Evolutionary conservation across 1,284 basidiomycete genomes (phyloP), one percentile per base, ranked within the genome.

Genomic region (Trametes pubescens): DNA sequence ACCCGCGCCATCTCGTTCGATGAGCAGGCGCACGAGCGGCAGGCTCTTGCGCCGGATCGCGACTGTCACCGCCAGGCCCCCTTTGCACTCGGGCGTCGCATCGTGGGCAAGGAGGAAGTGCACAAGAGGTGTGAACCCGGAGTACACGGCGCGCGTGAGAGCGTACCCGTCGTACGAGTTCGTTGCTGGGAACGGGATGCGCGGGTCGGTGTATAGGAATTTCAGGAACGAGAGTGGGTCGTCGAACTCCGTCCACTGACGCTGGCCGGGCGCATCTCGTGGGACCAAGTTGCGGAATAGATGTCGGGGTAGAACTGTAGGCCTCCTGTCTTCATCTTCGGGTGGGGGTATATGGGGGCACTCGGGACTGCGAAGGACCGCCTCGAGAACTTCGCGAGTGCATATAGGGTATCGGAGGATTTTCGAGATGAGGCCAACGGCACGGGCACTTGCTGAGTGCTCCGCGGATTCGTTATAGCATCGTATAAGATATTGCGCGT

Each of bases 141-240:
- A 86, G 51, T 89, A 81, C 0, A 94, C 91, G 1, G 94, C 92
- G 64, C 86, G 88, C 10, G 87, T 87, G 35, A 96, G 84, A 0
- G 91, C 88, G 70, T 95, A 96, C 0, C 93, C 94, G 1, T 86
- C 81, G 74, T 90, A 82, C 7, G 89, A 83, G 73, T 94, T 86
- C 10, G 82, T 70, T 37, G 86, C 79, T 37, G 79, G 85, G 61
- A 69, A 71, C 8, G 74, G 75, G 11, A 85, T 72, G 1, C 76
- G 75, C 8, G 82, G 77, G 40, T 78, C 78, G 21, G 70, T 64
- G 68, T 82, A 87, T 11, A 92, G 76, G 70, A 84, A 83, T 49
- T 78, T 81, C 2, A 93, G 82, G 62, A 90, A 84, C 0, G 89
- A 88, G 6, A 92, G 71, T 0, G 88, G 90, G 1, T 82, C 73